Evolutionary conservation across 2,329 filamentous ascomycete species (phyloP), one percentile per base, ranked within the genome.

Genomic region (Claviceps paspali): DNA sequence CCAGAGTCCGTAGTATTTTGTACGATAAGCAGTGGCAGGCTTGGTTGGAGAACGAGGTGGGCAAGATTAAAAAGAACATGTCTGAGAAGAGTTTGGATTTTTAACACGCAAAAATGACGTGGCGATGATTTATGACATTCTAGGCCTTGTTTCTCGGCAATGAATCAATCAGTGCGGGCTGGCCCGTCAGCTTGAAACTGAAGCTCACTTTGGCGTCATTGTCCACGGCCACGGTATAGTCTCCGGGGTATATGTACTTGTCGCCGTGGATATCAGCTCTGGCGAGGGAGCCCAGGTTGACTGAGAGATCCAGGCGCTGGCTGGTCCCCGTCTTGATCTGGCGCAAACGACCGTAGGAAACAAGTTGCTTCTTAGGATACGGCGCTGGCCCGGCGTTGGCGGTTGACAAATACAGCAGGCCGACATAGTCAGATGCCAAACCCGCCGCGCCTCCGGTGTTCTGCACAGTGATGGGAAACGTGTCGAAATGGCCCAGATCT

Each of bases 1-100:
- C 66, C 0, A 60, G 70, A 35, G 70, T 68, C 0, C 56, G 68
- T 29, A 60, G 50, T 2, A 72, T 74, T 31, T 31, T 72, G 23
- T 48, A 46, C 1, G 63, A 73, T 24, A 36, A 49, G 7, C 40
- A 38, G 17, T 38, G 29, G 23, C 18, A 27, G n/a, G 29, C 17
- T 33, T 38, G 36, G 36, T 23, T 38, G 11, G 6, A 12, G 12
- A 32, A 9, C 8, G 22, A 38, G 18, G 21, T 37, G 9, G 14
- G 11, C n/a, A 24, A 19, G 26, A 19, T 22, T 11, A 30, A n/a
- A n/a, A n/a, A n/a, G n/a, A 6, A 2, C 5, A 29, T 23, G 3
- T 29, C n/a, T 12, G 7, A 29, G 11, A 22, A 7, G 11, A 7
- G n/a, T n/a, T n/a, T n/a, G n/a, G n/a, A n/a, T n/a, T n/a, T n/a